Evolutionary conservation across 1,284 basidiomycete species (phyloP).

Genomic region (Wallemia hederae): DNA sequence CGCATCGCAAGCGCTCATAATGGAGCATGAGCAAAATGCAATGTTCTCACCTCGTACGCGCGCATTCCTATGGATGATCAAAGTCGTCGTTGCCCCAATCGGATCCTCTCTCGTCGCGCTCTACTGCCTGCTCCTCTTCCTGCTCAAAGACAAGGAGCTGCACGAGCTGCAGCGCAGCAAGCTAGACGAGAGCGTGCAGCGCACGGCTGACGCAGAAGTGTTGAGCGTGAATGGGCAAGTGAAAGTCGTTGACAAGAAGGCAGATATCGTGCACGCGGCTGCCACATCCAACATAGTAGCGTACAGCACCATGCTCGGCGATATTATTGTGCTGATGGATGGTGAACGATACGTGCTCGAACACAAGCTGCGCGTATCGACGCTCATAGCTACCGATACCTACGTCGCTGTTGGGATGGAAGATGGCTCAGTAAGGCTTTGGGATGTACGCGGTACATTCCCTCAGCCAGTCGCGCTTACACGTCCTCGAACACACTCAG

Average conservation of each 20-base stretch:
- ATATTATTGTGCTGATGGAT: neutral
- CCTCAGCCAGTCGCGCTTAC: too few relatives aligned
- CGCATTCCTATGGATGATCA: conserved; percentile 36
- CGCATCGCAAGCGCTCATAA: neutral
- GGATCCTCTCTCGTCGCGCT: conserved; percentile 40
- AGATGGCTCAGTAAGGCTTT: too few relatives aligned
- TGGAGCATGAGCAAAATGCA: conserved; percentile 3
- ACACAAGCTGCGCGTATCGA: too few relatives aligned
- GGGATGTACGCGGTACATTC: too few relatives aligned
- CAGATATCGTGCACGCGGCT: neutral
- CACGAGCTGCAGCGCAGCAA: conserved; percentile 52
- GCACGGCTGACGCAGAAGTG: neutral
- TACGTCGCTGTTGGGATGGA: neutral
- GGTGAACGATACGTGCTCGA: too few relatives aligned
- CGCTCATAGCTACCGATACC: neutral
- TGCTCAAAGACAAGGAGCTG: conserved; percentile 70
- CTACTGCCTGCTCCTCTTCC: conserved; percentile 53
- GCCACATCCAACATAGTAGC: neutral
- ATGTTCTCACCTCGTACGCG: conserved; percentile 17
- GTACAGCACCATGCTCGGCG: neutral
- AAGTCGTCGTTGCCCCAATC: conserved; percentile 63
- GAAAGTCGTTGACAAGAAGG: neutral
- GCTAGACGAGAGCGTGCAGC: conserved; percentile 14
- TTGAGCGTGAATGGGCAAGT: neutral
- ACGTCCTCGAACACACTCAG: too few relatives aligned